Evolutionary conservation across 257 asterid genomes (phyloP), one percentile per base, ranked within the genome.

Genomic region (Nemophila menziesii): DNA sequence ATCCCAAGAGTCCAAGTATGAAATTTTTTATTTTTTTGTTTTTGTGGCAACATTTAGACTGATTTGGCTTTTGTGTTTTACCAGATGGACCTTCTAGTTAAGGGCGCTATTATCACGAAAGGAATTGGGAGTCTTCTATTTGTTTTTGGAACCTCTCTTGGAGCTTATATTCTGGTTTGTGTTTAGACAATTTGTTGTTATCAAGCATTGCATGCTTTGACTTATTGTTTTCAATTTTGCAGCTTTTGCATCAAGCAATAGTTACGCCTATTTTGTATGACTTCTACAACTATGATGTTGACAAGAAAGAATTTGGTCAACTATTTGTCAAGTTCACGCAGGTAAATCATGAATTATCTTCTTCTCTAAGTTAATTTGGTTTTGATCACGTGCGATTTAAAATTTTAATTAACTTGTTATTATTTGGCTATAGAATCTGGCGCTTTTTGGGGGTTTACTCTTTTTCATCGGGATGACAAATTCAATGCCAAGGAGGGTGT

Each of bases 391-490:
- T 33, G 3, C 8, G 2, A 29, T 42, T 6, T 27, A n/a, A 12
- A 5, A 20, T 33, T 11, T 40, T 11, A 13, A 43, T 38, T 19
- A 10, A 5, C 18, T 9, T 16, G 15, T 14, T 47, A 13, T 20
- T 58, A 13, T 20, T 39, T 24, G 52, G 23, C 22, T 39, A 37
- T 70, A 90, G 96, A 74, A 69, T 54, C 58, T 81, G 82, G 89
- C 94, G 8, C 49, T 90, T 64, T 64, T 78, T 0, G 96, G 98
- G 18, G 96, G 85, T 15, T 60, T 90, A 37, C 70, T 85, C 55
- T 85, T 85, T 65, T 90, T 72, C 61, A 66, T 85, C 5, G 96
- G 99, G 52, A 79, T 90, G 99, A 81, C 77, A 72, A 81, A 79
- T 67, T 77, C 99, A 11, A 68, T 72, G 60, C 78, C 81, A 33